Conservation (phyloP, 2,329 filamentous ascomycete species). For the Trichoderma sp. region DNA sequence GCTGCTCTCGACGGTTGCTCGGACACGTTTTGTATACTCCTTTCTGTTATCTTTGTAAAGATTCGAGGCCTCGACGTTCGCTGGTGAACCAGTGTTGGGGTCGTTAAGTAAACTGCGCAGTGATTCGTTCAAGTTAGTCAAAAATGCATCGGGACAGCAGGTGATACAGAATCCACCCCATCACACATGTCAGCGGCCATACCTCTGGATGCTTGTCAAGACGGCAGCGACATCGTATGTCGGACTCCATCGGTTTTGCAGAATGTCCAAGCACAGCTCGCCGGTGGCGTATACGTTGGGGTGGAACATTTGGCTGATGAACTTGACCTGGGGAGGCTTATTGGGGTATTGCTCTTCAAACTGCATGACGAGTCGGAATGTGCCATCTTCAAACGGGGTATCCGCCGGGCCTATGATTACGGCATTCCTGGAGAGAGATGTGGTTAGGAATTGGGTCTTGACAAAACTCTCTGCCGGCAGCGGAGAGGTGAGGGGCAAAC, state of each 20-base stretch:
- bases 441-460: neutral
- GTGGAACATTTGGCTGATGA: slow-evolving; percentile 99
- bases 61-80: slow-evolving; percentile 97
- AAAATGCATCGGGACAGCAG: neutral
- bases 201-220: slow-evolving; percentile 97
- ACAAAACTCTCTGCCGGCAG: neutral
- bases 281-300: slow-evolving; percentile 98
- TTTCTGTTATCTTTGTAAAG: slow-evolving; percentile 97
- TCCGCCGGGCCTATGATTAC: slow-evolving; percentile 97
- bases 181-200: slow-evolving; percentile 22
- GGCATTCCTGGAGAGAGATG: slow-evolving; percentile 73
- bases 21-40: slow-evolving; percentile 92
- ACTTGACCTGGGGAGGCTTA: slow-evolving; percentile 96
- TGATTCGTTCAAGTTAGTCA: neutral
- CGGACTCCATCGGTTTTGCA: slow-evolving; percentile 98
- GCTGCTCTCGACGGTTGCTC: slow-evolving; percentile 98
- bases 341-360: slow-evolving; percentile 99
- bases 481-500: slow-evolving; percentile 35
- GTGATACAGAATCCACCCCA: neutral
- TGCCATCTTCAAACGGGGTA: slow-evolving; percentile 97
- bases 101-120: slow-evolving; percentile 82
- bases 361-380: slow-evolving; percentile 96
- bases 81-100: slow-evolving; percentile 96
- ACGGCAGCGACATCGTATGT: slow-evolving; percentile 98
- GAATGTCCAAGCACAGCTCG: slow-evolving; percentile 92